Evolutionary conservation across 2,329 filamentous ascomycete species (phyloP).

Genomic region (Scolecobasidium constrictum): DNA sequence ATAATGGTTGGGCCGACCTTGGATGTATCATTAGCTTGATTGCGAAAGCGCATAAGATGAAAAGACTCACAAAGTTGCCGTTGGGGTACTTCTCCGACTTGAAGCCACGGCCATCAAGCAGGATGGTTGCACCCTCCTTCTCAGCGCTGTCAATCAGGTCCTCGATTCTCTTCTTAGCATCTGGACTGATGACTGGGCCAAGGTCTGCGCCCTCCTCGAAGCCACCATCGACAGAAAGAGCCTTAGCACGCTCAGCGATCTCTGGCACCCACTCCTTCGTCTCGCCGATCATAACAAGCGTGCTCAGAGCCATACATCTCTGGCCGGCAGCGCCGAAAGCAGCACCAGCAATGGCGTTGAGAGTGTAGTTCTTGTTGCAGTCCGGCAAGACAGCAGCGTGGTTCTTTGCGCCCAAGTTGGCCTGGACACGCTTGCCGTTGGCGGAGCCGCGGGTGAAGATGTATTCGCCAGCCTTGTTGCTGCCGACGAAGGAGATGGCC

Average conservation of each 20-base stretch:
- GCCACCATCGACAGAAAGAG: slow-evolving; percentile 64
- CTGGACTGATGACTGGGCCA: slow-evolving; percentile 69
- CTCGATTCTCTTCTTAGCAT: slow-evolving; percentile 72
- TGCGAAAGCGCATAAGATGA: background rate
- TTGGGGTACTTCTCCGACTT: slow-evolving; percentile 70
- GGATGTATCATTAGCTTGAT: slow-evolving; percentile 13
- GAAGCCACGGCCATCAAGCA: slow-evolving; percentile 70
- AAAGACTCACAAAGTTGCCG: slow-evolving; percentile 59
- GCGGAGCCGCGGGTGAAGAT: slow-evolving; percentile 69
- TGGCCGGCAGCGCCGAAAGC: slow-evolving; percentile 79
- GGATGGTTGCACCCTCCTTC: slow-evolving; percentile 67
- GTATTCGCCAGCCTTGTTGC: slow-evolving; percentile 83
- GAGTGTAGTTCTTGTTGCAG: slow-evolving; percentile 81
- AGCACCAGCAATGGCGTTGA: slow-evolving; percentile 74
- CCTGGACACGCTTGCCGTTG: slow-evolving; percentile 81
- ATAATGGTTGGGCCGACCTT: slow-evolving; percentile 74
- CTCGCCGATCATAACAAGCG: slow-evolving; percentile 73
- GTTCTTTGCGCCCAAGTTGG: slow-evolving; percentile 82
- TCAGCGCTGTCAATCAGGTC: slow-evolving; percentile 64
- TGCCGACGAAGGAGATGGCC: slow-evolving; percentile 76
- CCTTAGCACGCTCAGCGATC: slow-evolving; percentile 64
- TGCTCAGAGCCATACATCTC: slow-evolving; percentile 78
- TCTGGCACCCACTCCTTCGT: slow-evolving; percentile 75
- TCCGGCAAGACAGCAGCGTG: slow-evolving; percentile 76
- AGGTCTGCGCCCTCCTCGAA: slow-evolving; percentile 73